Percentiles rank a stretch among this genome's conserved stretches.
Evolutionary conservation across 2,329 filamentous ascomycete genomes (phyloP).

Genomic region (Ceratocystis colombiana): DNA sequence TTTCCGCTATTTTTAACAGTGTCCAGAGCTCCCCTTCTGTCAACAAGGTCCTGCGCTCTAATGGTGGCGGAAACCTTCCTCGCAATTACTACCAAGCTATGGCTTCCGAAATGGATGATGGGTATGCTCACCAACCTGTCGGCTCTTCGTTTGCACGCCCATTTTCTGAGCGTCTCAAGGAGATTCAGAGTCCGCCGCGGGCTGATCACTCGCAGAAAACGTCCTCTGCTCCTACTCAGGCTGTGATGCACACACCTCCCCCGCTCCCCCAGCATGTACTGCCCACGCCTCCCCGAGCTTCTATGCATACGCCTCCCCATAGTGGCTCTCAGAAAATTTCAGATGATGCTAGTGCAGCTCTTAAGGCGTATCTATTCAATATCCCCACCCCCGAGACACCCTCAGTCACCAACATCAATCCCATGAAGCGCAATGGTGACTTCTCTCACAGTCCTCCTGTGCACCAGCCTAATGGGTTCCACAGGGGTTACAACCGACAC

Average conservation of each 20-base stretch:
- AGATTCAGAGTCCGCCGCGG: slow-evolving; percentile 17
- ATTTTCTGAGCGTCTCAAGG: slow-evolving; percentile 20
- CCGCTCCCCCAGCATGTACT: slow-evolving; percentile 11
- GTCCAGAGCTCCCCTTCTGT: slow-evolving; percentile 23
- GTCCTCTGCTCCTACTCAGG: neutral
- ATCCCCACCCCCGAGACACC: slow-evolving; percentile 19
- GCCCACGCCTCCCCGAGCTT: slow-evolving; percentile 16
- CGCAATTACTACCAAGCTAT: slow-evolving; percentile 23
- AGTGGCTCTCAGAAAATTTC: slow-evolving; percentile 16
- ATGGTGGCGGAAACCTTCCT: neutral
- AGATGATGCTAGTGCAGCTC: slow-evolving; percentile 38
- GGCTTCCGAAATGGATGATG: slow-evolving; percentile 20
- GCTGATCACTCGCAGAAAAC: neutral
- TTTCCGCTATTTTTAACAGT: slow-evolving; percentile 19
- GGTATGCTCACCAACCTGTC: slow-evolving; percentile 15
- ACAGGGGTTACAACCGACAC: slow-evolving; percentile 1
- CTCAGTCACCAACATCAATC: slow-evolving; percentile 5
- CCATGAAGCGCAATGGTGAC: slow-evolving; percentile 14
- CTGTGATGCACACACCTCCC: slow-evolving; percentile 17
- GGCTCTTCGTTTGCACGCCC: slow-evolving; percentile 21
- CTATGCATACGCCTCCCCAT: slow-evolving; percentile 21
- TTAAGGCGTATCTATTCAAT: slow-evolving; percentile 49
- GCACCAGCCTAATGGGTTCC: slow-evolving; percentile 11
- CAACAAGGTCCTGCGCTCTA: slow-evolving; percentile 18
- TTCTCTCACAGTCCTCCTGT: slow-evolving; percentile 1